Evolutionary conservation across 495 filamentous ascomycete species (phyloP).

Genomic region (Aspergillus carlsbadensis): DNA sequence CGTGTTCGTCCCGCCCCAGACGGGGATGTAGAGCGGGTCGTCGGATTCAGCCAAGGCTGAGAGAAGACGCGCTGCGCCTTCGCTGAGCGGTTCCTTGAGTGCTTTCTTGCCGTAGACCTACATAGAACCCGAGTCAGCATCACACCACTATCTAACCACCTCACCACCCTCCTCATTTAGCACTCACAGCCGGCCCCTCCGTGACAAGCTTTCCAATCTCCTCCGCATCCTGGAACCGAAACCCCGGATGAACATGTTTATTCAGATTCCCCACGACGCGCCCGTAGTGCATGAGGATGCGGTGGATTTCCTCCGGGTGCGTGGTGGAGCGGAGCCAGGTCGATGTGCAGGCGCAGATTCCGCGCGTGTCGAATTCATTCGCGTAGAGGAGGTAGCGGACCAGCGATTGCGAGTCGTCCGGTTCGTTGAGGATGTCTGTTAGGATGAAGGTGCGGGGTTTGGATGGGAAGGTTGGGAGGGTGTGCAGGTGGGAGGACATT

Average conservation of each 20-base stretch:
- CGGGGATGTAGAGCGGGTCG: slow-evolving; percentile 37
- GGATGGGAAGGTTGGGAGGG: too few relatives aligned
- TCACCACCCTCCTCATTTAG: too few relatives aligned
- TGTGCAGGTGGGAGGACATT: too few relatives aligned
- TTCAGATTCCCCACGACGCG: slow-evolving; percentile 42
- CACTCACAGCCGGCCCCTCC: slow-evolving; percentile 27
- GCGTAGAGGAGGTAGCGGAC: slow-evolving; percentile 42
- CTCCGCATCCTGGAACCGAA: slow-evolving; percentile 32
- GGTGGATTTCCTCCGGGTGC: slow-evolving; percentile 36
- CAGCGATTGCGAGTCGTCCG: slow-evolving; percentile 43
- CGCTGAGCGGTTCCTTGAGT: slow-evolving; percentile 22
- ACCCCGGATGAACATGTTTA: slow-evolving; percentile 30
- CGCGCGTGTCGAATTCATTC: slow-evolving; percentile 43
- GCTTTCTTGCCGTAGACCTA: slow-evolving; percentile 28
- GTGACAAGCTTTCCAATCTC: slow-evolving; percentile 25
- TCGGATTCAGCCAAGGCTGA: too few relatives aligned
- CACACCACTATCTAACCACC: too few relatives aligned
- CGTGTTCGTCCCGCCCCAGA: slow-evolving; percentile 46
- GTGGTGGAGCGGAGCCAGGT: slow-evolving; percentile 34
- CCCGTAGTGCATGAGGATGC: slow-evolving; percentile 38
- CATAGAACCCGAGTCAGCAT: too few relatives aligned
- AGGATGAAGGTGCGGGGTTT: slow-evolving; percentile 40
- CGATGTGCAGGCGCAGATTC: slow-evolving; percentile 39
- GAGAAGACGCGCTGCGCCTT: too few relatives aligned
- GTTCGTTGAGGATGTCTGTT: slow-evolving; percentile 45